A percentile compares a stretch with the other conserved stretches of the same genome.
phyloP scores from a whole-genome alignment of 2,329 filamentous ascomycete species.

The Rosellinia necatrix region DNA sequence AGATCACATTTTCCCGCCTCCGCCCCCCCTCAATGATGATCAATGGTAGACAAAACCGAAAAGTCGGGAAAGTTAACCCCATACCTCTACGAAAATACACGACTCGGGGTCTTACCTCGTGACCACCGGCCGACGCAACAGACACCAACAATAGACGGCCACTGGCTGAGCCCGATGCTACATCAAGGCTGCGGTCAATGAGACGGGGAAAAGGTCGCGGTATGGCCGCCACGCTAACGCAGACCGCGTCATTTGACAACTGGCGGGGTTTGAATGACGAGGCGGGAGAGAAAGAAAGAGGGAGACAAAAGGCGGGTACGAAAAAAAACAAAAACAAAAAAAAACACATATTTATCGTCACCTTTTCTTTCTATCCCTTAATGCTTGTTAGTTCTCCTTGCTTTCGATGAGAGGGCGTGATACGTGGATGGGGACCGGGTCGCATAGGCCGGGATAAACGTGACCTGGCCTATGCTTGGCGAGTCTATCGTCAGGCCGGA shows the following conservation, averaged over 20 bases:
- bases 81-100: too few relatives aligned
- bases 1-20: too few relatives aligned
- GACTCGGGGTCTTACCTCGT: too few relatives aligned
- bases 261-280: background rate
- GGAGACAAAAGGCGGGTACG: background rate
- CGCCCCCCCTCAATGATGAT: too few relatives aligned
- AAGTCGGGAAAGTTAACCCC: too few relatives aligned
- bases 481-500: background rate
- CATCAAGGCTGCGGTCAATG: background rate
- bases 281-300: background rate
- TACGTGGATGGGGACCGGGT: background rate
- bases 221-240: background rate
- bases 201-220: background rate
- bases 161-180: background rate
- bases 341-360: background rate
- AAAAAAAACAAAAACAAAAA: background rate
- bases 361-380: slow-evolving; percentile 1
- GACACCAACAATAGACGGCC: too few relatives aligned
- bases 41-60: too few relatives aligned
- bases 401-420: background rate
- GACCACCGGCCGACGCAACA: too few relatives aligned
- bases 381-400: slow-evolving; percentile 23
- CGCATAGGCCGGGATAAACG: slow-evolving; percentile 9
- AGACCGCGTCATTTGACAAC: background rate
- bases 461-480: slow-evolving; percentile 14